These are phyloP conservation scores for Paramecium octaurelia DNA, from an alignment of 73 alveolate species.

Conservation along the genomic window DNA sequence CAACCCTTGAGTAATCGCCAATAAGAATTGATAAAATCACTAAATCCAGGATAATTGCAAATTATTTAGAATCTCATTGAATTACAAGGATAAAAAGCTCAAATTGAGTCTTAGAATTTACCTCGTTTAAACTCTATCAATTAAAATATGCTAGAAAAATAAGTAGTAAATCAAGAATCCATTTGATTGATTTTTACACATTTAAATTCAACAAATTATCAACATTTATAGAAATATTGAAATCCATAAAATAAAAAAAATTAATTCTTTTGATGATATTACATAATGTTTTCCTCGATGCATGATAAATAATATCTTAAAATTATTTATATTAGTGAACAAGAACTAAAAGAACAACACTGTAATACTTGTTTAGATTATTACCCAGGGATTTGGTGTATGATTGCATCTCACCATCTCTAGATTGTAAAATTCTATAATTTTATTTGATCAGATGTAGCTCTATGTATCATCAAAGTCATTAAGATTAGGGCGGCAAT, in stretches of 20 bases:
- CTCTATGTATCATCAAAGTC: too few relatives aligned
- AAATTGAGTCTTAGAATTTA: not conserved
- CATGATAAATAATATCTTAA: too few relatives aligned
- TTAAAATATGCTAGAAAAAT: too few relatives aligned
- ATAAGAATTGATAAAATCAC: not conserved
- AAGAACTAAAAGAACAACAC: not conserved
- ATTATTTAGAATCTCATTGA: not conserved
- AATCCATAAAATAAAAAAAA: too few relatives aligned
- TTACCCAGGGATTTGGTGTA: constrained; percentile 12
- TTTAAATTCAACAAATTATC: too few relatives aligned
- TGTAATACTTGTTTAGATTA: not conserved
- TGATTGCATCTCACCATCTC: not conserved
- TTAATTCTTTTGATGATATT: too few relatives aligned
- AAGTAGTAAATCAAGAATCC: too few relatives aligned
- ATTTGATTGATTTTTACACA: too few relatives aligned
- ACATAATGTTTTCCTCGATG: too few relatives aligned
- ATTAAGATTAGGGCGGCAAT: too few relatives aligned
- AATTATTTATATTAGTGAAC: not conserved
- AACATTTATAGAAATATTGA: too few relatives aligned
- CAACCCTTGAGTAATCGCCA: not conserved
- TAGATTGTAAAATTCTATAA: not conserved
- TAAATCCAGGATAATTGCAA: not conserved
- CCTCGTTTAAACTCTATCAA: not conserved
- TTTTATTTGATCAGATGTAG: too few relatives aligned
- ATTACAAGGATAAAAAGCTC: not conserved